Percentiles rank a stretch among this genome's conserved stretches.
phyloP scores from a whole-genome alignment of 805 yeast species.

The Kuraishia floccosa region DNA sequence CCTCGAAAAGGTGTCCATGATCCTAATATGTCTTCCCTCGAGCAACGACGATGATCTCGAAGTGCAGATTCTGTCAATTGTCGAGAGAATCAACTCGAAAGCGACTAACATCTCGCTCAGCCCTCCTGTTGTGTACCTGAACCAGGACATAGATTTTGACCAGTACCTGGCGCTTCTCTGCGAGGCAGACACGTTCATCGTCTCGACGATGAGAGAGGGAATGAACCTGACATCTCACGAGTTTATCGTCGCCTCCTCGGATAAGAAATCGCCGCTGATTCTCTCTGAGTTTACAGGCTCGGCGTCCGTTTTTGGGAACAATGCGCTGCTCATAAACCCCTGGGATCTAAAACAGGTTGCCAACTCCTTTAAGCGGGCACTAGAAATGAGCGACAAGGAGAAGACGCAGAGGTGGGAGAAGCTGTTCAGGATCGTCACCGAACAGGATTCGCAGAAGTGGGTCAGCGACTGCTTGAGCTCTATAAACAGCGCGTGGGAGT shows the following conservation, averaged over 20 bases:
- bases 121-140: constrained; percentile 80
- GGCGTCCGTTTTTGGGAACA: constrained; percentile 61
- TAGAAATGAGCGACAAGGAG: constrained; percentile 54
- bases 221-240: constrained; percentile 96
- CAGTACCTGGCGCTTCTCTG: constrained; percentile 80
- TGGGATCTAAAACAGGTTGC: constrained; percentile 73
- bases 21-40: constrained; percentile 70
- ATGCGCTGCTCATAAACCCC: constrained; percentile 77
- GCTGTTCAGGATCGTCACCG: constrained; percentile 44
- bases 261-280: constrained; percentile 69
- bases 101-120: constrained; percentile 60
- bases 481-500: constrained; percentile 38
- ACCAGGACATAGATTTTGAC: constrained; percentile 79
- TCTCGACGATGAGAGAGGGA: constrained; percentile 90
- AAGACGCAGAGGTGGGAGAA: constrained; percentile 49
- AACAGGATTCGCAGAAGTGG: constrained; percentile 73
- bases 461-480: constrained; percentile 40
- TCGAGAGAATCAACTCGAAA: constrained; percentile 74
- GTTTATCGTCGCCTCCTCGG: constrained; percentile 64
- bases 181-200: constrained; percentile 84
- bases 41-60: constrained; percentile 53
- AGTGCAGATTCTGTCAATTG: constrained; percentile 62
- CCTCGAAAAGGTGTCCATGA: constrained; percentile 57
- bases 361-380: constrained; percentile 47
- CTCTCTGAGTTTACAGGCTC: constrained; percentile 94